phyloP scores from a whole-genome alignment of 345 rosid genomes.

The Fremontodendron californicum region DNA sequence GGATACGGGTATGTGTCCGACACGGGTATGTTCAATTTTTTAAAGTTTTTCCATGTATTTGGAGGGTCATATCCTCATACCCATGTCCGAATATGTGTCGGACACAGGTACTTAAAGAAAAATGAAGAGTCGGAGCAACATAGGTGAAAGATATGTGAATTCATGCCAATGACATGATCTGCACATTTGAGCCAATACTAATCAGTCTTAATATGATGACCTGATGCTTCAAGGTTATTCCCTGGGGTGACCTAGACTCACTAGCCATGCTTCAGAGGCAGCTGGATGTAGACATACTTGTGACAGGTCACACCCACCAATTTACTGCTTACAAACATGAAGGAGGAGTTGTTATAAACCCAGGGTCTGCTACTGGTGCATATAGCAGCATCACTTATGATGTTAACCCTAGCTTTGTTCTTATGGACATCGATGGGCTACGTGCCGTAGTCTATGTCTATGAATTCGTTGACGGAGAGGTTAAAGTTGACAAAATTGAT shows the following conservation, averaged over 20 bases:
- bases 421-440: constrained; percentile 91
- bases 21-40: too few species aligned
- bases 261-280: constrained; percentile 93
- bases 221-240: constrained; percentile 53
- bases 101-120: too few species aligned
- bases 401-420: constrained; percentile 91
- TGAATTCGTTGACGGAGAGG: constrained; percentile 88
- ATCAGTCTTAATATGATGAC: background rate
- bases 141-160: background rate
- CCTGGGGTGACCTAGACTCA: constrained; percentile 96
- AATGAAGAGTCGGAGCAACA: too few species aligned
- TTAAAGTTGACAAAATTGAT: constrained; percentile 91
- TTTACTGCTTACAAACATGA: constrained; percentile 96
- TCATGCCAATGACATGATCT: background rate
- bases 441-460: constrained; percentile 90
- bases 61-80: too few species aligned
- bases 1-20: too few species aligned
- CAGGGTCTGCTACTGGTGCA: constrained; percentile 94
- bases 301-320: constrained; percentile 96
- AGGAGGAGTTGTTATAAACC: constrained; percentile 91
- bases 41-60: too few species aligned
- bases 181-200: background rate
- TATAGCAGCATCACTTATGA: constrained; percentile 82
- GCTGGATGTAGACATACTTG: constrained; percentile 88
- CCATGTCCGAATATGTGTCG: too few species aligned